Conservation (phyloP, 768 basidiomycete genomes). For the Lanmaoa rubissima region DNA sequence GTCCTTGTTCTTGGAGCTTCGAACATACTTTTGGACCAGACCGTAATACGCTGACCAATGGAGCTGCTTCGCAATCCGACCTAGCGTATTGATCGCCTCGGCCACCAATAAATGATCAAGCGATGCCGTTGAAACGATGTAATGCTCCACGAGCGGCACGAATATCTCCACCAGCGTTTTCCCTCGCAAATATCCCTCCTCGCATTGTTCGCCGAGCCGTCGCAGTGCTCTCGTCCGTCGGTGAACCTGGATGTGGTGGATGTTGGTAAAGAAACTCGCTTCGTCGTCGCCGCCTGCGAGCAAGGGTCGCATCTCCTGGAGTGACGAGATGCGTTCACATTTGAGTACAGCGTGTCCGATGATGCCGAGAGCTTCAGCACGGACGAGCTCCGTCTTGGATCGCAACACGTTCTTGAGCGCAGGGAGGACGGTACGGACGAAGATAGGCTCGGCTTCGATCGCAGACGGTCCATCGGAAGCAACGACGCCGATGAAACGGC, state of each 20-base stretch:
- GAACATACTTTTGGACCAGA: constrained; percentile 79
- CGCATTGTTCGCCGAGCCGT: constrained; percentile 76
- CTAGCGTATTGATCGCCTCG: constrained; percentile 81
- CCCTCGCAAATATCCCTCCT: constrained; percentile 62
- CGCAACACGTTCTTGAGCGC: constrained; percentile 77
- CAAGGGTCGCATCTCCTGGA: constrained; percentile 80
- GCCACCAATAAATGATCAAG: constrained; percentile 86
- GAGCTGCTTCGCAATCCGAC: constrained; percentile 72
- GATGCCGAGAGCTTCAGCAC: constrained; percentile 78
- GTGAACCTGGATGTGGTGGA: constrained; percentile 90
- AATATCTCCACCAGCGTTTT: constrained; percentile 77
- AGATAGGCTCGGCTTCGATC: constrained; percentile 49
- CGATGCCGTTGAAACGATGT: constrained; percentile 58
- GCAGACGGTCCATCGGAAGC: constrained; percentile 33
- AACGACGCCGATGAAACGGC: constrained; percentile 68
- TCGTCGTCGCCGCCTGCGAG: constrained; percentile 89
- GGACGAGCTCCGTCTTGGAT: constrained; percentile 82
- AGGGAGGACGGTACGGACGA: constrained; percentile 68
- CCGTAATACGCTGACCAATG: constrained; percentile 83
- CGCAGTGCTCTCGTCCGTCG: constrained; percentile 83
- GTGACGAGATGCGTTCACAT: constrained; percentile 52
- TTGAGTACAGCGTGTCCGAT: constrained; percentile 70
- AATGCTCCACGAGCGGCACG: constrained; percentile 83
- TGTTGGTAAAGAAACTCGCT: constrained; percentile 95
- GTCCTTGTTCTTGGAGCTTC: constrained; percentile 63